phyloP scores from a whole-genome alignment of 768 basidiomycete genomes.

The Trametopsis cervina region DNA sequence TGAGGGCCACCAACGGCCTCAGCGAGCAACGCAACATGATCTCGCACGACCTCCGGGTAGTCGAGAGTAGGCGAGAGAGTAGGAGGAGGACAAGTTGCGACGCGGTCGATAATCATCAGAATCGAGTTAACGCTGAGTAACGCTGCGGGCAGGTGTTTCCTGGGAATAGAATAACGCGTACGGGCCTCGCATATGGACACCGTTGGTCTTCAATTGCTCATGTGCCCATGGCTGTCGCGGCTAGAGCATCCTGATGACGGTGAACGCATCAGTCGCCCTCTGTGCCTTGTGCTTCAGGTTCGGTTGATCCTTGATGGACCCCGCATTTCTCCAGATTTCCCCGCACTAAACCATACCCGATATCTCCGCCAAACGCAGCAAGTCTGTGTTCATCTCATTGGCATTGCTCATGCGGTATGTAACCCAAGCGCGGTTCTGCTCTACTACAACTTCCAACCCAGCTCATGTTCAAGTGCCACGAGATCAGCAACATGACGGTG shows the following conservation, averaged over 20 bases:
- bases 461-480: slow-evolving; percentile 52
- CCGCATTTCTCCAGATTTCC: slow-evolving; percentile 12
- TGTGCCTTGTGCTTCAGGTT: no score
- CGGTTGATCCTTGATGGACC: background rate
- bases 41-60: background rate
- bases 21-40: slow-evolving; percentile 6
- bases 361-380: no score
- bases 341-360: no score
- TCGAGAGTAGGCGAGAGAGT: background rate
- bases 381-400: no score
- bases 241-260: background rate
- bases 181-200: no score
- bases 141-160: background rate
- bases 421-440: no score
- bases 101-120: background rate
- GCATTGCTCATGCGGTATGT: no score
- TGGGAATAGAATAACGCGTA: background rate
- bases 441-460: no score
- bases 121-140: background rate
- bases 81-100: background rate
- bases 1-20: background rate
- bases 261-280: no score
- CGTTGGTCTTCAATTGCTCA: background rate
- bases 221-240: background rate
- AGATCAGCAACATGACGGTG: slow-evolving; percentile 69